These are phyloP conservation scores for Lepiota brunneoincarnata DNA, from an alignment of 768 basidiomycete species.

Conservation along the genomic window DNA sequence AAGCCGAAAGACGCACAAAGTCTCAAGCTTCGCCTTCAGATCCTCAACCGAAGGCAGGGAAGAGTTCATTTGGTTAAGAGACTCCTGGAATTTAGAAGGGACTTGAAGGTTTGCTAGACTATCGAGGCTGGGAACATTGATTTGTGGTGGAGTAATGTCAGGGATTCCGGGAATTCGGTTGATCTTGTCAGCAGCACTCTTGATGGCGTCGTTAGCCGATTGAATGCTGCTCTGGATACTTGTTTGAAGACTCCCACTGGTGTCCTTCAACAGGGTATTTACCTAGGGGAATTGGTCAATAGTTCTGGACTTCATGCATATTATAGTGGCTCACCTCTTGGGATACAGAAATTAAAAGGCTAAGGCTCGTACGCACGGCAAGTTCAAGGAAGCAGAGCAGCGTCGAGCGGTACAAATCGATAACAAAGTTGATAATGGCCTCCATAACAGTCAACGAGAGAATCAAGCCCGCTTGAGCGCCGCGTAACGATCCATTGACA, in stretches of 20 bases:
- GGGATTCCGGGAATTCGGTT: constrained; percentile 78
- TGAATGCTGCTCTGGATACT: constrained; percentile 71
- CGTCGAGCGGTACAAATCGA: constrained; percentile 90
- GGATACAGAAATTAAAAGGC: constrained; percentile 78
- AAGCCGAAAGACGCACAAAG: constrained; percentile 49
- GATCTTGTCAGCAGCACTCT: constrained; percentile 58
- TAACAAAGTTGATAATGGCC: constrained; percentile 84
- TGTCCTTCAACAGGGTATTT: constrained; percentile 60
- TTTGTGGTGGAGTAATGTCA: constrained; percentile 65
- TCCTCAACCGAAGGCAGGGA: constrained; percentile 78
- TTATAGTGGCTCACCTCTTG: constrained; percentile 57
- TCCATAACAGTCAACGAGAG: constrained; percentile 83
- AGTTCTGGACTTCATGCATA: background rate
- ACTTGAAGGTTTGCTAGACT: constrained; percentile 77
- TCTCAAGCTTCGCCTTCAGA: constrained; percentile 64
- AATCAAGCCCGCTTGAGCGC: constrained; percentile 69
- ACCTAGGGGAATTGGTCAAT: constrained; percentile 44
- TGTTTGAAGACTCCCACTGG: constrained; percentile 59
- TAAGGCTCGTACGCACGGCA: constrained; percentile 76
- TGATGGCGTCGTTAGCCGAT: constrained; percentile 66
- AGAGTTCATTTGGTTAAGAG: constrained; percentile 73
- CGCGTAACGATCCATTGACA: constrained; percentile 77
- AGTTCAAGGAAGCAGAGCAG: constrained; percentile 94
- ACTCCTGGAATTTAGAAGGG: constrained; percentile 71
- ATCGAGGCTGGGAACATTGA: constrained; percentile 72